Evolutionary conservation across 148 eudicot genomes (phyloP).

Genomic region (Rhododendron griersonianum): DNA sequence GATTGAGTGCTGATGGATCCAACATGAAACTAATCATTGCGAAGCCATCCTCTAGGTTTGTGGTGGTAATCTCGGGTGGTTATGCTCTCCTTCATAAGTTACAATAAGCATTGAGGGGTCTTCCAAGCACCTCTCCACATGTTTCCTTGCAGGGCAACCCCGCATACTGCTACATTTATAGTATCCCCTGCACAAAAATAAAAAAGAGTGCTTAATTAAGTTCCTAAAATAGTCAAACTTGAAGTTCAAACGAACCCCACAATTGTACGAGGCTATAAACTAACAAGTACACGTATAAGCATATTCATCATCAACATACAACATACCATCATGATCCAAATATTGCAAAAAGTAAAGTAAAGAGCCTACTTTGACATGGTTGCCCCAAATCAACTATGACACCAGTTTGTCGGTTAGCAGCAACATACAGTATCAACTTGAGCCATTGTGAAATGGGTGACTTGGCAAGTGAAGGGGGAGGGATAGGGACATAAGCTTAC

Average conservation of each 20-base stretch:
- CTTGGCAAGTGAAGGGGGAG: background rate
- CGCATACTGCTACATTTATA: constrained; percentile 81
- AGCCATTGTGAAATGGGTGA: background rate
- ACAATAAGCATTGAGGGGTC: constrained; percentile 74
- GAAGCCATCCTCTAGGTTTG: constrained; percentile 8
- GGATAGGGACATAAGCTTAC: background rate
- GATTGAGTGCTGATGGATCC: background rate
- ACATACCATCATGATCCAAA: background rate
- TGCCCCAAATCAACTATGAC: background rate
- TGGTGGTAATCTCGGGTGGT: constrained; percentile 55
- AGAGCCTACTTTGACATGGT: constrained; percentile 1
- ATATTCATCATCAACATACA: background rate
- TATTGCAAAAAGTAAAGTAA: background rate
- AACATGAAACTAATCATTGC: background rate
- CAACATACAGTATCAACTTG: background rate
- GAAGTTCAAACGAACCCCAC: background rate
- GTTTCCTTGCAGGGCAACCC: constrained; percentile 87
- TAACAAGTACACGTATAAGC: background rate
- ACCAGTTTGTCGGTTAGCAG: background rate
- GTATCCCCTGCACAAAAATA: constrained; percentile 58
- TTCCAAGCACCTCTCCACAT: constrained; percentile 75
- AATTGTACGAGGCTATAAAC: background rate
- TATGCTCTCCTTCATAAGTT: constrained; percentile 81
- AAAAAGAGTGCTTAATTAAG: background rate
- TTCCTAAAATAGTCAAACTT: background rate